Evolutionary conservation across 192 early-diverging fungal genomes (phyloP), one percentile per base, ranked within the genome.

Genomic region (Rhizophagus prolifer): DNA sequence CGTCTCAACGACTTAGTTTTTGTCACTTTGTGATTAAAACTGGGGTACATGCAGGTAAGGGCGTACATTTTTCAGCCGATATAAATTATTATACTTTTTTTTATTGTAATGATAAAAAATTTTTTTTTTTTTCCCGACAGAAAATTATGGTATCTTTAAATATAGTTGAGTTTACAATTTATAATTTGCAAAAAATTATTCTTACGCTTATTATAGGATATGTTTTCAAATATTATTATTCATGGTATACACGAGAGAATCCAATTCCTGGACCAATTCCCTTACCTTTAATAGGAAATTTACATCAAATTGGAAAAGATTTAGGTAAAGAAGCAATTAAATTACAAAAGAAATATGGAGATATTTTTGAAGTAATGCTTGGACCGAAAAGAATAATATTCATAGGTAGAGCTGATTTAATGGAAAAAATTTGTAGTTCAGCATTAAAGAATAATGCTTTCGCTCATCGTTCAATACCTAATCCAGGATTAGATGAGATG

Each of bases 201-300:
- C 0, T 1, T 21, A 21, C 50, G 16, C 50, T 54, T 54, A 19
- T 54, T 54, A 16, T 54, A 54, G 50, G 0, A 7, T 54, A 54
- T 21, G 21, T 54, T 19, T 6, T 54, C 50, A 54, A 54, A 21
- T 54, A 21, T 19, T 54, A 54, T 21, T 54, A 0, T 6, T 54
- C 50, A 54, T 54, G 50, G 50, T 54, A 54, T 54, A 54, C 50
- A n/a, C 62, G 74, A 5, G 38, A 63, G 34, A 65, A 63, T 44
- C 60, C 60, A 21, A n/a, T 75, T 46, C 74, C 74, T 16, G 74
- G 74, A 26, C 74, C 74, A 44, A 23, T 75, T 58, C 74, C 74
- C 12, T 23, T 75, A 14, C 74, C 74, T 46, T 36, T 75, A 26
- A 8, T 75, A 8, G 74, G 74, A 36, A 75, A 75, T 31, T 30